These are phyloP conservation scores for Westerdykella aurantiaca DNA, from an alignment of 2,329 filamentous ascomycete genomes.

Conservation along the genomic window DNA sequence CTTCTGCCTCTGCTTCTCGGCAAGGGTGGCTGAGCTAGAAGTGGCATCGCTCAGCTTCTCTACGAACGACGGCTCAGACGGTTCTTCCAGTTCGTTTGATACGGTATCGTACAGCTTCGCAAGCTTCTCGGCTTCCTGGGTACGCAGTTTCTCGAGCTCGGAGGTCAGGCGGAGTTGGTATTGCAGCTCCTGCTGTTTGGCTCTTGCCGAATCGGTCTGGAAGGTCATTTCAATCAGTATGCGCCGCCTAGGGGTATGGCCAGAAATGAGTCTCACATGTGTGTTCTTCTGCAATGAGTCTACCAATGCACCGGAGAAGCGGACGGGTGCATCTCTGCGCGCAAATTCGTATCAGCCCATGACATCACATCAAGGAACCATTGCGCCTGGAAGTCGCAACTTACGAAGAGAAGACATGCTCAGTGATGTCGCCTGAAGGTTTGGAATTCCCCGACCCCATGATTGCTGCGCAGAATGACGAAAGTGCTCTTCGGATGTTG, in stretches of 20 bases:
- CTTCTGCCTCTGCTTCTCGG: conserved; percentile 40
- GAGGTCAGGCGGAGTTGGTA: conserved; percentile 80
- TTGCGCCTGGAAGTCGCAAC: conserved; percentile 22
- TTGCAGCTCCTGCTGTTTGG: conserved; percentile 76
- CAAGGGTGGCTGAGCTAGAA: conserved; percentile 30
- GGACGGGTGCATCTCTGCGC: conserved; percentile 55
- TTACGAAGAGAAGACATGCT: conserved; percentile 60
- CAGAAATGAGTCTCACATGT: conserved; percentile 57
- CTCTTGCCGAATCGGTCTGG: conserved; percentile 83
- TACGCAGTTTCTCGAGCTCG: conserved; percentile 75
- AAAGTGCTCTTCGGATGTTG: conserved; percentile 22
- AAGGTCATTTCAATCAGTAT: conserved; percentile 5
- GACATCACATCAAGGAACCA: conserved; percentile 6
- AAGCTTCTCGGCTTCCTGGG: conserved; percentile 64
- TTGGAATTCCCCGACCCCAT: conserved; percentile 62
- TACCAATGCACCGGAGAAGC: conserved; percentile 75
- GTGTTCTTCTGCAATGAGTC: conserved; percentile 76
- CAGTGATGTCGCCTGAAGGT: conserved; percentile 48
- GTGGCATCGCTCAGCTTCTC: conserved; percentile 36
- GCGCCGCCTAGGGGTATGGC: not conserved
- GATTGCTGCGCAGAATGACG: conserved; percentile 21
- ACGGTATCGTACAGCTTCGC: conserved; percentile 62
- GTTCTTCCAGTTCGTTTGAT: conserved; percentile 40
- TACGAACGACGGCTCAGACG: conserved; percentile 30
- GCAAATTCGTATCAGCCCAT: conserved; percentile 24